These are phyloP conservation scores for Calonectria pseudoturangicola DNA, from an alignment of 2,329 filamentous ascomycete species.

Conservation along the genomic window DNA sequence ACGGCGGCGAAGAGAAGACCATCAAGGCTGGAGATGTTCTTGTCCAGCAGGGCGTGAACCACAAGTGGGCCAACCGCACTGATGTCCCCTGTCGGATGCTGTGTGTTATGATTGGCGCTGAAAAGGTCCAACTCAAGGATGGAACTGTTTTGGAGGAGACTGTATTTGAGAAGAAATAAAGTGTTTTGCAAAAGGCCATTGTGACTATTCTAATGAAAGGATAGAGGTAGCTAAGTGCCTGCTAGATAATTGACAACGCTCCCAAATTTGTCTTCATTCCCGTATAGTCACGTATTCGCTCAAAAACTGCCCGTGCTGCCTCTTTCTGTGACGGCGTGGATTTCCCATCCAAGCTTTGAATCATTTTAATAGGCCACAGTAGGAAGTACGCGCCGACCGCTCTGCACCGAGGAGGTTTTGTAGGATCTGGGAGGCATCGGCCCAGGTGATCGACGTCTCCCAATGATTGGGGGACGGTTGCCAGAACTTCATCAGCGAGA, in stretches of 20 bases:
- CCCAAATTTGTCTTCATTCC: constrained; percentile 62
- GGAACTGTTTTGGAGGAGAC: constrained; percentile 62
- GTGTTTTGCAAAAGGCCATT: not conserved
- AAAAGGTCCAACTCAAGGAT: constrained; percentile 61
- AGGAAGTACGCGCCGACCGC: constrained; percentile 62
- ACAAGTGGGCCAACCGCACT: constrained; percentile 65
- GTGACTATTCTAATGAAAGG: not conserved
- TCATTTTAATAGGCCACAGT: constrained; percentile 62
- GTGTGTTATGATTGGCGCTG: constrained; percentile 63
- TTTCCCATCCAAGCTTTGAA: constrained; percentile 52
- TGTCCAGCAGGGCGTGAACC: constrained; percentile 65
- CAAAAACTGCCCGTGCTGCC: constrained; percentile 56
- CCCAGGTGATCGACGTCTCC: constrained; percentile 59
- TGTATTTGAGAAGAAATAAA: constrained; percentile 41
- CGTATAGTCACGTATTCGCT: constrained; percentile 62
- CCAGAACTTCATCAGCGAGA: constrained; percentile 59
- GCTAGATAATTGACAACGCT: constrained; percentile 50
- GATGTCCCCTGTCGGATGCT: constrained; percentile 61
- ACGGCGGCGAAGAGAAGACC: constrained; percentile 63
- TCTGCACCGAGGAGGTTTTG: constrained; percentile 52
- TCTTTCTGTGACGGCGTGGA: constrained; percentile 56
- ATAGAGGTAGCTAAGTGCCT: not conserved
- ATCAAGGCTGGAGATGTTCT: constrained; percentile 62
- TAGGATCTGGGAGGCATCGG: constrained; percentile 21
- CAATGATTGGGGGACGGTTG: constrained; percentile 61